Percentiles rank a stretch among this genome's conserved stretches.
Evolutionary conservation across 2,329 filamentous ascomycete genomes (phyloP).

Genomic region (Aspergillus floridensis): DNA sequence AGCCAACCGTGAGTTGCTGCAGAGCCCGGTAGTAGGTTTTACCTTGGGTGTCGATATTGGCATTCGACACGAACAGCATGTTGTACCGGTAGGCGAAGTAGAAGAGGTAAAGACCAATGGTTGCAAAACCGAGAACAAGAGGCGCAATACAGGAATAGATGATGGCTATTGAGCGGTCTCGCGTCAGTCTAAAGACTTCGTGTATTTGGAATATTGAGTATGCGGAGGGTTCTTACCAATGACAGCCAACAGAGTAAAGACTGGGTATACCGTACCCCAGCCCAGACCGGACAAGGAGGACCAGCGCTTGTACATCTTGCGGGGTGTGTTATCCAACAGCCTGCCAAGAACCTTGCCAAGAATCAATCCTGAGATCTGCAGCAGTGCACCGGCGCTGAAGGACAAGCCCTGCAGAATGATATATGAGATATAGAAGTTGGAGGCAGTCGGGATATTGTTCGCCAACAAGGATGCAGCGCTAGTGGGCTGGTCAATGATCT

Average conservation of each 20-base stretch:
- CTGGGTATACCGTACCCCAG: slow-evolving; percentile 80
- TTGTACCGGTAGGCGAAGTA: slow-evolving; percentile 91
- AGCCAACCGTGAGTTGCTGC: slow-evolving; percentile 77
- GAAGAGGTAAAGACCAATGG: slow-evolving; percentile 73
- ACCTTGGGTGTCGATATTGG: slow-evolving; percentile 80
- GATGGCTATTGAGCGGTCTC: slow-evolving; percentile 56
- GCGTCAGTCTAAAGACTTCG: not conserved
- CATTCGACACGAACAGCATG: slow-evolving; percentile 80
- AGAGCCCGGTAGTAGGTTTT: slow-evolving; percentile 83
- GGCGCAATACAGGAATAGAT: slow-evolving; percentile 86
- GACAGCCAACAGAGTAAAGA: slow-evolving; percentile 77
- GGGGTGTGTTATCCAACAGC: slow-evolving; percentile 72
- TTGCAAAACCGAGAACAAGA: slow-evolving; percentile 77
- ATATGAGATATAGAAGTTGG: slow-evolving; percentile 95
- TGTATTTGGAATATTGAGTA: slow-evolving; percentile 2
- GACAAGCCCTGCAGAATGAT: slow-evolving; percentile 89
- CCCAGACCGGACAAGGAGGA: slow-evolving; percentile 68
- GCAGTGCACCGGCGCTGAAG: slow-evolving; percentile 69
- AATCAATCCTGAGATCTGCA: slow-evolving; percentile 72
- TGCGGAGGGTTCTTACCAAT: slow-evolving; percentile 60
- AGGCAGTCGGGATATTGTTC: slow-evolving; percentile 71
- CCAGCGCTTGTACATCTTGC: slow-evolving; percentile 78
- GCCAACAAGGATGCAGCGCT: slow-evolving; percentile 65
- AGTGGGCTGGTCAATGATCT: slow-evolving; percentile 63
- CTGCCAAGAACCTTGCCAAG: slow-evolving; percentile 72